Evolutionary conservation across 495 filamentous ascomycete species (phyloP).

Genomic region (Durotheca rogersii): DNA sequence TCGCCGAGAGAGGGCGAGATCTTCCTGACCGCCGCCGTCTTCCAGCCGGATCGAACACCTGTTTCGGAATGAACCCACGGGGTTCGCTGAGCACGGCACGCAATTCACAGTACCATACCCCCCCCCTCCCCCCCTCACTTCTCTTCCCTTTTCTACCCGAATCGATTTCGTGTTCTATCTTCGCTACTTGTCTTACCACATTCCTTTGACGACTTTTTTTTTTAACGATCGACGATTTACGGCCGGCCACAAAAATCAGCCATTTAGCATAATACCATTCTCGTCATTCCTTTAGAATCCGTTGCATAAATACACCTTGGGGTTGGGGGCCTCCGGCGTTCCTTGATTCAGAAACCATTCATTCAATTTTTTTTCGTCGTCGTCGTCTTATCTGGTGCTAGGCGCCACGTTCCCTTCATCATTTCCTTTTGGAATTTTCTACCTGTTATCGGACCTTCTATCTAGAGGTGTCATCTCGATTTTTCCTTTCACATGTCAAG

Average conservation of each 20-base stretch:
- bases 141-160: too few species aligned
- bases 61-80: slow-evolving; percentile 9
- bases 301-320: slow-evolving; percentile 19
- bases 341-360: slow-evolving; percentile 5
- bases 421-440: too few species aligned
- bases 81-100: not conserved
- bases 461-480: slow-evolving; percentile 10
- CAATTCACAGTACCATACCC: slow-evolving; percentile 1
- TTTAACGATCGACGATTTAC: slow-evolving; percentile 35
- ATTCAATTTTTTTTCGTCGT: slow-evolving; percentile 1
- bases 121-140: too few species aligned
- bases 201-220: slow-evolving; percentile 23
- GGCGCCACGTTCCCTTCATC: slow-evolving; percentile 3
- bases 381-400: not conserved
- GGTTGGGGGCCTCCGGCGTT: slow-evolving; percentile 18
- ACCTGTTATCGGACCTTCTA: too few species aligned
- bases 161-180: not conserved
- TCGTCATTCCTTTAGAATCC: slow-evolving; percentile 25
- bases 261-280: slow-evolving; percentile 21
- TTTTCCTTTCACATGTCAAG: slow-evolving; percentile 23
- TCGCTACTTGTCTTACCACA: slow-evolving; percentile 12
- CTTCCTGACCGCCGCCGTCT: slow-evolving; percentile 49
- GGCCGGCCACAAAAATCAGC: slow-evolving; percentile 35
- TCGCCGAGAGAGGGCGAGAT: slow-evolving; percentile 31
- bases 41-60: slow-evolving; percentile 31